Evolutionary conservation across 306 rosid species (phyloP).

Genomic region (Cajanus cajan): DNA sequence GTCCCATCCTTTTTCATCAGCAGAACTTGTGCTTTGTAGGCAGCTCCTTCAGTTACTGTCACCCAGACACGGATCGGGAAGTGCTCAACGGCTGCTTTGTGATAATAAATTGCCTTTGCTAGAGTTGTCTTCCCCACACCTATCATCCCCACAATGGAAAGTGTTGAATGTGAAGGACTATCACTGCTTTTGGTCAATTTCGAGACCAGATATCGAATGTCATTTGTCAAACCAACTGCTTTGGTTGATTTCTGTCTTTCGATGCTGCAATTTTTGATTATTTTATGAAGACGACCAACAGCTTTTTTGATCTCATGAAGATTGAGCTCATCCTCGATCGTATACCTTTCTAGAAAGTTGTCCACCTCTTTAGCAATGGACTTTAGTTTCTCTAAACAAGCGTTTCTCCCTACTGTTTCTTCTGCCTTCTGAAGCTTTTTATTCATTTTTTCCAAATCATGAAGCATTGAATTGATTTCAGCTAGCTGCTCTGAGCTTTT

Average conservation of each 20-base stretch:
- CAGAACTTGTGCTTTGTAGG: neutral
- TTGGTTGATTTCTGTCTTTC: slow-evolving; percentile 15
- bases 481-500: neutral
- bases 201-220: slow-evolving; percentile 7
- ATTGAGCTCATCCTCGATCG: neutral
- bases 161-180: neutral
- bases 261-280: slow-evolving; percentile 6
- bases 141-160: slow-evolving; percentile 42
- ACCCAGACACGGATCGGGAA: slow-evolving; percentile 37
- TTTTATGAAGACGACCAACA: neutral
- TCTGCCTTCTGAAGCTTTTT: neutral
- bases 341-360: neutral
- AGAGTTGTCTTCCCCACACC: slow-evolving; percentile 52
- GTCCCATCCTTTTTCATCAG: slow-evolving; percentile 10
- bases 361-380: neutral
- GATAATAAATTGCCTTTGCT: slow-evolving; percentile 34
- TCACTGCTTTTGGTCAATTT: slow-evolving; percentile 1
- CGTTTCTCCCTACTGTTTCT: slow-evolving; percentile 15
- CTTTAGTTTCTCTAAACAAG: slow-evolving; percentile 20
- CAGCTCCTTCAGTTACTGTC: slow-evolving; percentile 6
- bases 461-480: neutral
- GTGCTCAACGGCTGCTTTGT: neutral
- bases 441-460: neutral
- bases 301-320: slow-evolving; percentile 12
- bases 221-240: slow-evolving; percentile 30